These are phyloP conservation scores for Mucor indicus DNA, from an alignment of 371 early-diverging fungal species.

Conservation along the genomic window DNA sequence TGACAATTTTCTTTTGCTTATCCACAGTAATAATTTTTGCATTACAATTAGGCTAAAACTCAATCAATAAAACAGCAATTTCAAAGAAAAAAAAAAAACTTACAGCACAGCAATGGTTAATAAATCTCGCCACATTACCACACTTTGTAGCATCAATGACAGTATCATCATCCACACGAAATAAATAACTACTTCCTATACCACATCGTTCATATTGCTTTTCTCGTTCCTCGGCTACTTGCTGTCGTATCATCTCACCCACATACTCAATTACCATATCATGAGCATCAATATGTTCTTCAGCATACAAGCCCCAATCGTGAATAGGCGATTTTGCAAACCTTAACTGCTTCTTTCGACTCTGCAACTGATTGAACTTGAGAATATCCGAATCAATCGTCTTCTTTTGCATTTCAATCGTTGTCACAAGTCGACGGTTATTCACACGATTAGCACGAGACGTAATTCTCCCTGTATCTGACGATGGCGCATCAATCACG, in stretches of 20 bases:
- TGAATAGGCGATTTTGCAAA: slow-evolving; percentile 93
- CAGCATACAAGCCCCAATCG: slow-evolving; percentile 95
- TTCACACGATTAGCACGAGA: slow-evolving; percentile 61
- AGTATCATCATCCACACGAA: slow-evolving; percentile 93
- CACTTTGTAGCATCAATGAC: slow-evolving; percentile 98
- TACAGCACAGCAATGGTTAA: slow-evolving; percentile 97
- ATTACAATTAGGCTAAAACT: slow-evolving; percentile 88
- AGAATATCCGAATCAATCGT: slow-evolving; percentile 68
- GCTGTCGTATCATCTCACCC: slow-evolving; percentile 96
- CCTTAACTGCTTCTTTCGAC: slow-evolving; percentile 81
- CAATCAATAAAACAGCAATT: slow-evolving; percentile 1
- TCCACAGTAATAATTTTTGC: slow-evolving; percentile 89
- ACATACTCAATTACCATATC: slow-evolving; percentile 98
- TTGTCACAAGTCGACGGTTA: slow-evolving; percentile 50
- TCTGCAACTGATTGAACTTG: slow-evolving; percentile 88
- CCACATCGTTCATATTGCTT: slow-evolving; percentile 86
- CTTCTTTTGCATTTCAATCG: slow-evolving; percentile 43
- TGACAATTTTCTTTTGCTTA: slow-evolving; percentile 89
- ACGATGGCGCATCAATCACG: slow-evolving; percentile 22
- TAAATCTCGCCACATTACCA: slow-evolving; percentile 97
- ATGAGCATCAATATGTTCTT: slow-evolving; percentile 83
- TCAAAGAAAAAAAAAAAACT: slow-evolving; percentile 15
- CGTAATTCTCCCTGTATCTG: slow-evolving; percentile 38
- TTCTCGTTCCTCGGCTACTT: slow-evolving; percentile 95
- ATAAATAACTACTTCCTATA: slow-evolving; percentile 94